Percentiles rank a stretch among this genome's conserved stretches.
These are phyloP conservation scores for Neurospora cerealis DNA, from an alignment of 495 filamentous ascomycete genomes.

Conservation along the genomic window DNA sequence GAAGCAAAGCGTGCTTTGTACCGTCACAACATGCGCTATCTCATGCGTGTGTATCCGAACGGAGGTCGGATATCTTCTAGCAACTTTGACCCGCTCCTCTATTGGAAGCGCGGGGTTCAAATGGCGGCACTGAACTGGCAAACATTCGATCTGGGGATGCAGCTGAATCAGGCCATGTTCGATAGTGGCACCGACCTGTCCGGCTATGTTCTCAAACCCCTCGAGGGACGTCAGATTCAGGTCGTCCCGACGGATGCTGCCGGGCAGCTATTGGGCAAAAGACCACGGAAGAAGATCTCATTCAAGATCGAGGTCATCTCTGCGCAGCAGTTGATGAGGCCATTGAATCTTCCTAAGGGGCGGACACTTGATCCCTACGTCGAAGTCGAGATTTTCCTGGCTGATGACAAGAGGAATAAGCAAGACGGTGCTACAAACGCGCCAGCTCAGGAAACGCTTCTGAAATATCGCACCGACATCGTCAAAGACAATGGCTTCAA, in stretches of 20 bases:
- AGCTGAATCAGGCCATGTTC: slow-evolving; percentile 97
- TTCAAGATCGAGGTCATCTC: slow-evolving; percentile 87
- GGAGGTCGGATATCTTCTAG: slow-evolving; percentile 68
- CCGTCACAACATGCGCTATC: slow-evolving; percentile 79
- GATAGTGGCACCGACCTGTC: slow-evolving; percentile 78
- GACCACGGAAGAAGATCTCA: slow-evolving; percentile 63
- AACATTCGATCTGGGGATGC: slow-evolving; percentile 89
- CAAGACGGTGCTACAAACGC: slow-evolving; percentile 24
- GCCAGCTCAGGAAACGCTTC: slow-evolving; percentile 45
- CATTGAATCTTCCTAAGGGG: slow-evolving; percentile 55
- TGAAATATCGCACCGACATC: slow-evolving; percentile 67
- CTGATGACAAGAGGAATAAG: slow-evolving; percentile 70
- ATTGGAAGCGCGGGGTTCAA: slow-evolving; percentile 91
- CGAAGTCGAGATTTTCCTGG: slow-evolving; percentile 87
- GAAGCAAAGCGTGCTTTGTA: slow-evolving; percentile 66
- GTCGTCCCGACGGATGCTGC: slow-evolving; percentile 36
- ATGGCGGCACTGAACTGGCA: slow-evolving; percentile 98
- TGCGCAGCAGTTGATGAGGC: slow-evolving; percentile 85
- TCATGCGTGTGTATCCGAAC: slow-evolving; percentile 91
- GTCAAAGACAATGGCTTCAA: slow-evolving; percentile 85
- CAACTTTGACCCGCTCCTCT: slow-evolving; percentile 86
- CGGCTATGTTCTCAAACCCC: slow-evolving; percentile 89
- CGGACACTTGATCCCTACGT: slow-evolving; percentile 83
- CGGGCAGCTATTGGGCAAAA: slow-evolving; percentile 38
- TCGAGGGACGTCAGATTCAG: slow-evolving; percentile 59